Percentiles rank a stretch among this genome's conserved stretches.
Conservation (phyloP, 345 rosid species). For the Eucalyptus polybractea region DNA sequence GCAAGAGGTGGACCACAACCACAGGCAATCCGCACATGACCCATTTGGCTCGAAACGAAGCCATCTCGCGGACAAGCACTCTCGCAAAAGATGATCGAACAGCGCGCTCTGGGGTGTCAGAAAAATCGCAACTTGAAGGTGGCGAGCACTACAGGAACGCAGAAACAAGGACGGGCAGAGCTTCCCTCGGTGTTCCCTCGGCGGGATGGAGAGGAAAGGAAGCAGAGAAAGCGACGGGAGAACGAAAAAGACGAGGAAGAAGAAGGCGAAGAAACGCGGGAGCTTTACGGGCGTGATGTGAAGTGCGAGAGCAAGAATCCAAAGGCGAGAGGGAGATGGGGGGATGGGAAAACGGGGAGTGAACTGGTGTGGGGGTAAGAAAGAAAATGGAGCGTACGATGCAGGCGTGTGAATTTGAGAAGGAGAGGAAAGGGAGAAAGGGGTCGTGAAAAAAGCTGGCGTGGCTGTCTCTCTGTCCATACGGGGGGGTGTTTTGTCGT, state of each 20-base stretch:
- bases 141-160: not conserved
- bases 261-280: not conserved
- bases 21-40: not conserved
- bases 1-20: not conserved
- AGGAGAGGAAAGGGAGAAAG: not conserved
- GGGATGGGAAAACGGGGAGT: not conserved
- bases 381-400: not conserved
- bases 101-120: not conserved
- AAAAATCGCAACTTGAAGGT: not conserved
- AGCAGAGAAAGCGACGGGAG: not conserved
- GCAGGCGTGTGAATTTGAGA: not conserved
- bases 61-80: not conserved
- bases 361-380: not conserved
- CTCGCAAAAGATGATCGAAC: not conserved
- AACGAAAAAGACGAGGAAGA: not conserved
- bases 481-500: too few species aligned
- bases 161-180: not conserved
- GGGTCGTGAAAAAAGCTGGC: not conserved
- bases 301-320: not conserved
- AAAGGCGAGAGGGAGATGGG: too few species aligned
- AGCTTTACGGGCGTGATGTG: not conserved
- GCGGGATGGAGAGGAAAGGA: not conserved
- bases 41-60: not conserved
- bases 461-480: too few species aligned
- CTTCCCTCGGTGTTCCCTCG: not conserved